Percentiles rank a stretch among this genome's conserved stretches.
Conservation (phyloP, 2,329 filamentous ascomycete genomes). For the Magnaporthales sp. region DNA sequence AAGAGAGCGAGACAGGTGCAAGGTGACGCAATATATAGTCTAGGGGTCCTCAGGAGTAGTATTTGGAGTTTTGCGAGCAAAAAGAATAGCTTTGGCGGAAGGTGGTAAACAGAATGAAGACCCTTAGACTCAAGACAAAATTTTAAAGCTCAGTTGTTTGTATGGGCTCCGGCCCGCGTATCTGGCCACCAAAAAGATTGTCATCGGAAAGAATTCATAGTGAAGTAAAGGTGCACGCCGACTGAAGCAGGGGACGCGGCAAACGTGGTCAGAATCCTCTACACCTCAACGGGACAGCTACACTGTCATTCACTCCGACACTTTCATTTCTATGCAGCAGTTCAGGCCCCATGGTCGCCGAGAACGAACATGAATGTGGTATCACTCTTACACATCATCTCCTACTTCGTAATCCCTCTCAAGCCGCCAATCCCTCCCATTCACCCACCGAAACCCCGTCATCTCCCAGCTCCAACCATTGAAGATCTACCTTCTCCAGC, state of each 20-base stretch:
- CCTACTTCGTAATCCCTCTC: background rate
- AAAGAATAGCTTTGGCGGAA: background rate
- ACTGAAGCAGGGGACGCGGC: background rate
- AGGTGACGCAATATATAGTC: background rate
- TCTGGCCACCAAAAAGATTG: no score
- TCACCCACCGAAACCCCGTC: conserved; percentile 18
- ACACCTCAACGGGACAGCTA: background rate
- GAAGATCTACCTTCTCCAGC: conserved; percentile 60
- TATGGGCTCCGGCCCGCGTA: no score
- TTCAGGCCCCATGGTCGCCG: background rate
- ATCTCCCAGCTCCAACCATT: conserved; percentile 26
- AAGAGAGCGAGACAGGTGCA: background rate
- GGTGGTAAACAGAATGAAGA: background rate
- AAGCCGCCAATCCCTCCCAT: conserved; percentile 11
- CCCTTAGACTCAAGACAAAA: background rate
- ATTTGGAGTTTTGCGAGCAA: background rate
- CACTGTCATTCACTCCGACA: background rate
- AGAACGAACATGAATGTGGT: background rate
- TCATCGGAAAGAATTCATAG: background rate
- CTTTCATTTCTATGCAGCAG: background rate
- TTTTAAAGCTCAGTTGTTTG: no score
- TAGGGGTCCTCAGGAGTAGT: background rate
- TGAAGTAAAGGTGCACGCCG: background rate
- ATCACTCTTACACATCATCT: background rate
- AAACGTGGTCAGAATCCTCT: no score